Conservation (phyloP, 2,329 filamentous ascomycete species). For the Ramichloridium luteum region DNA sequence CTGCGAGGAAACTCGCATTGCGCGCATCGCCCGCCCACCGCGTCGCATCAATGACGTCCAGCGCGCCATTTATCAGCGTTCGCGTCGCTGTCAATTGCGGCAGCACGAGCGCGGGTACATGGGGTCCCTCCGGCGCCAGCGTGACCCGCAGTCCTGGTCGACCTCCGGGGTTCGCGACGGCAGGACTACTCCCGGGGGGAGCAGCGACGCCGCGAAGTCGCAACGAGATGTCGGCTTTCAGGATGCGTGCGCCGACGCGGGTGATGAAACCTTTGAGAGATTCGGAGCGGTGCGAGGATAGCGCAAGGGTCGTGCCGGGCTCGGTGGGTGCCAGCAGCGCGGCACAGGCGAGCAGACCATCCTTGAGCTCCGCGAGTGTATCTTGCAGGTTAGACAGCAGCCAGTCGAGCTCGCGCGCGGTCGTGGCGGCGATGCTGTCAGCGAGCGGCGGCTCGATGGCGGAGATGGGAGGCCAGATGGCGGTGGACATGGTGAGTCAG, state of each 20-base stretch:
- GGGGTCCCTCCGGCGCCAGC: slow-evolving; percentile 36
- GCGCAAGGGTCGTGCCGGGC: slow-evolving; percentile 74
- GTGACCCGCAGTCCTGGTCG: not conserved
- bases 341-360: slow-evolving; percentile 78
- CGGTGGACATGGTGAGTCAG: not conserved
- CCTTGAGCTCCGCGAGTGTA: slow-evolving; percentile 48
- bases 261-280: slow-evolving; percentile 87
- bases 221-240: slow-evolving; percentile 74
- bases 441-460: not conserved
- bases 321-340: slow-evolving; percentile 74
- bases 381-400: slow-evolving; percentile 49
- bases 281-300: slow-evolving; percentile 79
- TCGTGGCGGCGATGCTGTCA: slow-evolving; percentile 33
- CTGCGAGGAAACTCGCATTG: slow-evolving; percentile 45
- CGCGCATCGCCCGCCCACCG: slow-evolving; percentile 57
- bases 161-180: not conserved
- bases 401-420: slow-evolving; percentile 51
- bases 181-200: slow-evolving; percentile 31
- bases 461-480: not conserved
- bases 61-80: slow-evolving; percentile 66
- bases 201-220: slow-evolving; percentile 59
- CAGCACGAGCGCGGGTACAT: slow-evolving; percentile 48
- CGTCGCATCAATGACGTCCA: slow-evolving; percentile 71
- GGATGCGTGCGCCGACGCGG: slow-evolving; percentile 75
- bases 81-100: slow-evolving; percentile 59